Conservation (phyloP, 257 asterid species). For the Nicotiana sylvestris region DNA sequence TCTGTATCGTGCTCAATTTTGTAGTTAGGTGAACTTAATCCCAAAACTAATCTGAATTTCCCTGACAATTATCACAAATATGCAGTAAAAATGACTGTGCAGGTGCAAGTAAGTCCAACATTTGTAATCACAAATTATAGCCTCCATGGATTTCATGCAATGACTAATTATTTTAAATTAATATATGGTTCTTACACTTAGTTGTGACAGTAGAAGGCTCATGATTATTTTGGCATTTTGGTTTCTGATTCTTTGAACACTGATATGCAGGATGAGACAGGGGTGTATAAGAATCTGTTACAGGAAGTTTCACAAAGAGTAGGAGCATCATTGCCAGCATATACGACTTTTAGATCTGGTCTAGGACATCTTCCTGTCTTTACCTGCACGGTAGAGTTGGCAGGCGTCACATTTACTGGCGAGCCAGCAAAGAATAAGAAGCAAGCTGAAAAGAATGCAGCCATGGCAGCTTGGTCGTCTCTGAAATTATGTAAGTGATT, state of each 20-base stretch:
- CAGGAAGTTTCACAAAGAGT: conserved; percentile 58
- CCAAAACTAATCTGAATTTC: neutral
- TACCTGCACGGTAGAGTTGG: conserved; percentile 45
- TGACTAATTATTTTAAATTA: neutral
- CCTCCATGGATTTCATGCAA: neutral
- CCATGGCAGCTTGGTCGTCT: conserved; percentile 58
- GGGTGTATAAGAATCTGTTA: conserved; percentile 47
- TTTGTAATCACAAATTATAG: neutral
- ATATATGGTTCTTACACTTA: neutral
- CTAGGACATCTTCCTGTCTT: conserved; percentile 47
- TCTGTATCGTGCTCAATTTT: neutral
- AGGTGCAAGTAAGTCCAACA: neutral
- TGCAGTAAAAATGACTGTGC: neutral
- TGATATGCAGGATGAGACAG: conserved; percentile 46
- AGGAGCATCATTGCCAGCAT: conserved; percentile 44
- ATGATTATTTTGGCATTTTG: neutral
- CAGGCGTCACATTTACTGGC: conserved; percentile 44
- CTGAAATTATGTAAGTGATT: conserved; percentile 37
- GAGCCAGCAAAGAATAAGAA: conserved; percentile 53
- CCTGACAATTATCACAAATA: neutral
- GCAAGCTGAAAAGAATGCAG: conserved; percentile 58
- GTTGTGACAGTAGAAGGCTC: neutral
- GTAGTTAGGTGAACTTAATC: neutral
- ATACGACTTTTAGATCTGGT: conserved; percentile 43
- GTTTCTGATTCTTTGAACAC: neutral